Base-by-base conservation (phyloP, 108 stramenopile genomes). In the Bacterosira constricta region DNA sequence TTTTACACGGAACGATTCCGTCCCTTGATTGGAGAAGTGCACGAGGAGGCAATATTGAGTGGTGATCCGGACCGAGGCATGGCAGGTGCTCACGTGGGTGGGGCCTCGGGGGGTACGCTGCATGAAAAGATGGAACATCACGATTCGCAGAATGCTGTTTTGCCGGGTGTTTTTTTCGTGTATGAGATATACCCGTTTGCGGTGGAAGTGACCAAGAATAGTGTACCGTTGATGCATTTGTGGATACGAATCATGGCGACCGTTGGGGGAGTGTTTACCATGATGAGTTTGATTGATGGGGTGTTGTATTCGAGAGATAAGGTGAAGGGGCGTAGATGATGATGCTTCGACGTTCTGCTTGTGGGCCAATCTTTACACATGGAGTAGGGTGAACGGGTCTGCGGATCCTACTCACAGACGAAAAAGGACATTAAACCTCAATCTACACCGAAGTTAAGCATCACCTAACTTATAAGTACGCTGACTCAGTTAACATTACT, bases 171-270 rank as follows among this genome's bases (percentile, higher is more conserved):
- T 21, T 99, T 98, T 77, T 98, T 98, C 71, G 90, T 99, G 21
- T 99, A 98, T 73, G 98, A 99, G 73, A 89, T 99, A 10, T 96
- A 97, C 39, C 97, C 99, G 1, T 99, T 99, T 82, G 92, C 92
- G 32, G 93, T 99, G 35, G 93, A 97, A 75, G 90, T 97, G 30
- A 68, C 77, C 13, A 68, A 75, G 58, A 83, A 85, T 37, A 59
- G 25, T 9, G 90, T 86, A 4, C 93, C 96, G 0, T 77, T 98
- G 18, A 85, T 88, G 39, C 96, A 98, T 64, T 85, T 99, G 31
- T 52, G 97, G 47, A 93, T 95, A 39, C 86, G 95, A 5, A 66
- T 98, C 8, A 94, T 96, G 83, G 98, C 97, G 6, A 95, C 96
- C 4, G 83, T 96, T 31, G 99, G 99, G 7, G 99, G 99, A 20